phyloP scores from a whole-genome alignment of 768 basidiomycete genomes.

The Epithele typhae region DNA sequence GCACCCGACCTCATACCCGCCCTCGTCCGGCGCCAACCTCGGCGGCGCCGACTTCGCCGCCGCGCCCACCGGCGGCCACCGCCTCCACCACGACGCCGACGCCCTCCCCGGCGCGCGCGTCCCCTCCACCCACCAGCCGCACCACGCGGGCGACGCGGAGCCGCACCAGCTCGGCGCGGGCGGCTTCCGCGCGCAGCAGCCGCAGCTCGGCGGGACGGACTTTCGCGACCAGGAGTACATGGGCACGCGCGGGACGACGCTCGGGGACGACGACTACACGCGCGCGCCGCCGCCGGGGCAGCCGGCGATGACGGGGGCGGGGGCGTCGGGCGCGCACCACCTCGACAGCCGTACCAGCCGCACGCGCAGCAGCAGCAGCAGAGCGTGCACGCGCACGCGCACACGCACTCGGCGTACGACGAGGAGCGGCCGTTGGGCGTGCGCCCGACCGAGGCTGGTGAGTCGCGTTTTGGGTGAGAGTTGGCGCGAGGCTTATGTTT shows the following conservation, averaged over 20 bases:
- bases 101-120: constrained; percentile 41
- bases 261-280: too few species aligned
- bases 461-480: background rate
- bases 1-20: too few species aligned
- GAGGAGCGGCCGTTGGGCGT: constrained; percentile 33
- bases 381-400: background rate
- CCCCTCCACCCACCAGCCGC: constrained; percentile 21
- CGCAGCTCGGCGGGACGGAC: too few species aligned
- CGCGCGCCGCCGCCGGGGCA: too few species aligned
- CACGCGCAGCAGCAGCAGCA: background rate
- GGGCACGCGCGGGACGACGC: too few species aligned
- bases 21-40: background rate
- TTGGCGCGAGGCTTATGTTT: background rate
- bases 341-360: background rate
- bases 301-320: constrained; percentile 9
- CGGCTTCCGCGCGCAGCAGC: too few species aligned
- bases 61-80: constrained; percentile 35
- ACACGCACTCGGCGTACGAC: constrained; percentile 2
- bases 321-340: background rate
- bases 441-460: constrained; percentile 32
- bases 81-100: constrained; percentile 44
- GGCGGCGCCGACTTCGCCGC: background rate
- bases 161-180: constrained; percentile 19
- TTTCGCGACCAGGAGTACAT: too few species aligned
- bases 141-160: constrained; percentile 35